Conservation (phyloP, 169 alveolate species). For the Theileria annulata region DNA sequence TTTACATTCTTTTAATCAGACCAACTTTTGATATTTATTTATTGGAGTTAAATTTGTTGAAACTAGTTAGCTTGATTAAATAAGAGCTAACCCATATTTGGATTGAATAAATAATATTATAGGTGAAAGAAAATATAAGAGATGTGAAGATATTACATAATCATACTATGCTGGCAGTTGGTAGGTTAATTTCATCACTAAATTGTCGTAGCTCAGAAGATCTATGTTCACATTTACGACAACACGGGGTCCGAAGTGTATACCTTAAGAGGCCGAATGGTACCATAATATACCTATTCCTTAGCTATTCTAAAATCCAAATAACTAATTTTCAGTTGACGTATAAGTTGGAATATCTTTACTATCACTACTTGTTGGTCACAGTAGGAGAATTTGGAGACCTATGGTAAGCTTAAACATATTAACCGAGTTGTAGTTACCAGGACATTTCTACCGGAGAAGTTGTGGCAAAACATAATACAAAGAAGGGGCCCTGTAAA, state of each 20-base stretch:
- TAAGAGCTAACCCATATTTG: neutral
- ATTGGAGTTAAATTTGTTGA: too few relatives aligned
- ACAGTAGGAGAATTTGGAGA: conserved; percentile 91
- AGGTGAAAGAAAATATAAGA: conserved; percentile 74
- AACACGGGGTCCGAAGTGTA: conserved; percentile 92
- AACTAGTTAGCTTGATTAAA: conserved; percentile 9
- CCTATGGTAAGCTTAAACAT: conserved; percentile 67
- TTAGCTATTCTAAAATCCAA: neutral
- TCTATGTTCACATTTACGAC: conserved; percentile 90
- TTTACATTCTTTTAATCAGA: too few relatives aligned
- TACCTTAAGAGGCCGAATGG: conserved; percentile 83
- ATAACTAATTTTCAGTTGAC: conserved; percentile 68
- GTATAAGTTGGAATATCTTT: conserved; percentile 87
- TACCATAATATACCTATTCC: conserved; percentile 47
- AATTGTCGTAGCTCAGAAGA: conserved; percentile 85
- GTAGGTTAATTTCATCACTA: neutral
- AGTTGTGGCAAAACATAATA: conserved; percentile 86
- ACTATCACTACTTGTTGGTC: conserved; percentile 89
- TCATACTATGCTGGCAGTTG: conserved; percentile 89
- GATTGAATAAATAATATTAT: neutral
- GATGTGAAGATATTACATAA: conserved; percentile 90
- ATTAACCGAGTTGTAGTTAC: conserved; percentile 44
- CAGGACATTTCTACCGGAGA: conserved; percentile 92
- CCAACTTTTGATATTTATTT: too few relatives aligned
- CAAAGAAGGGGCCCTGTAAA: conserved; percentile 88